Evolutionary conservation across 768 basidiomycete genomes (phyloP), one percentile per base, ranked within the genome.

Genomic region (Naganishia vaughanmartiniae): DNA sequence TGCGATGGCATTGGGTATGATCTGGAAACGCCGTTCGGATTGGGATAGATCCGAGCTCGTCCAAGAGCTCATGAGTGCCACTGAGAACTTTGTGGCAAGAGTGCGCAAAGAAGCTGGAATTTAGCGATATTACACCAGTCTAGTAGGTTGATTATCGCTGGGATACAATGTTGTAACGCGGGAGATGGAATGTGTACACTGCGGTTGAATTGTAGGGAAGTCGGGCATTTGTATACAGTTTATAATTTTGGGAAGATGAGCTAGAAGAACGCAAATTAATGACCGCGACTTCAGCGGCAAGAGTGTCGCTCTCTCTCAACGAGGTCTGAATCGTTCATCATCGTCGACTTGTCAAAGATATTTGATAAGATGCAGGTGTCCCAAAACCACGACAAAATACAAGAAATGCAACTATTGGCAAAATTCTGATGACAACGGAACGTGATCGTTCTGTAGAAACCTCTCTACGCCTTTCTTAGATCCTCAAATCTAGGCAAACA

Each of bases 41-140:
- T 99, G 96, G 96, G 86, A 96, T 76, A 85, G 94, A 55, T 85
- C 87, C 74, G 81, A 77, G 7, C 83, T 94, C 63, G 78, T 95
- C 1, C 77, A 78, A 33, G 87, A 90, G 73, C 80, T 93, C 65
- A 73, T 84, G 67, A 83, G 81, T 11, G 79, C 86, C n/a, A 84
- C 91, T 26, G 81, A 81, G 21, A 85, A 86, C 69, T 94, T 90
- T 79, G 84, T 91, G 48, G 86, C 90, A 51, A 11, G 67, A 60
- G 67, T 67, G 33, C 66, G 51, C 46, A 42, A 26, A 46, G 55
- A 70, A 63, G 60, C 60, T 12, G 60, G 60, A 30, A 45, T 63
- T 34, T 58, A 58, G 57, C 39, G 4, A 51, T 26, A 26, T 51
- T 14, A 14, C n/a, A n/a, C n/a, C 4, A n/a, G 12, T 51, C 24